Base-by-base conservation (phyloP, 768 basidiomycete species). In the Hydnum rufescens region DNA sequence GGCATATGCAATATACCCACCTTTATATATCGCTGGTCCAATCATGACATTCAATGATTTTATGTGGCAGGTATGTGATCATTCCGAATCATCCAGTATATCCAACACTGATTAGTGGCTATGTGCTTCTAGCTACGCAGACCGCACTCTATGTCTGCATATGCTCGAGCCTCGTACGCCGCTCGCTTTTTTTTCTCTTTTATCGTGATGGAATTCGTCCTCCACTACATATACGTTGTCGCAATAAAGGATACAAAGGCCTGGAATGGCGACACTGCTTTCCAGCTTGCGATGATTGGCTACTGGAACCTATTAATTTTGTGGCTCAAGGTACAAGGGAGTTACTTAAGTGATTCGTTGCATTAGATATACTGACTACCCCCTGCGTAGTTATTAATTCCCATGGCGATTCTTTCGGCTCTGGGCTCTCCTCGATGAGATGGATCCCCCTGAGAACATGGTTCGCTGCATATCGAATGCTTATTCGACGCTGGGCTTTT, bases 391-490 rank as follows among this genome's bases (percentile, higher is more conserved):
- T 92, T 76, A 96, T 22, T 70, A 96, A 39, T 75, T 96, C 22
- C 85, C 90, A 0, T 96, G 93, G 93, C 75, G 93, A 6, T 95
- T 95, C 70, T 97, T 96, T 70, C 82, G 92, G 2, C 67, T 95
- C 19, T 96, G 92, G 89, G 81, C 92, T 2, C 68, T 97, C 22
- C 63, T 76, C 4, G 86, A 89, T 59, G 86, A 85, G 0, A 74
- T 96, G 31, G 87, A 95, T 59, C 83, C 89, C 0, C 95, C 93
- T 0, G 95, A 99, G 65, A 99, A 99, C 64, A 95, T 96, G 95
- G 74, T 99, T 8, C 75, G 95, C n/a, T 97, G 95, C 61, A 82
- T 96, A 79, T 84, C 78, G 22, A 99, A 97, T 64, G 97, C 96
- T 64, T 96, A 96, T 62, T 95, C 92, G 0, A 75, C 79, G 0